Evolutionary conservation across 306 rosid genomes (phyloP), one percentile per base, ranked within the genome.

Genomic region (Argentina anserina): DNA sequence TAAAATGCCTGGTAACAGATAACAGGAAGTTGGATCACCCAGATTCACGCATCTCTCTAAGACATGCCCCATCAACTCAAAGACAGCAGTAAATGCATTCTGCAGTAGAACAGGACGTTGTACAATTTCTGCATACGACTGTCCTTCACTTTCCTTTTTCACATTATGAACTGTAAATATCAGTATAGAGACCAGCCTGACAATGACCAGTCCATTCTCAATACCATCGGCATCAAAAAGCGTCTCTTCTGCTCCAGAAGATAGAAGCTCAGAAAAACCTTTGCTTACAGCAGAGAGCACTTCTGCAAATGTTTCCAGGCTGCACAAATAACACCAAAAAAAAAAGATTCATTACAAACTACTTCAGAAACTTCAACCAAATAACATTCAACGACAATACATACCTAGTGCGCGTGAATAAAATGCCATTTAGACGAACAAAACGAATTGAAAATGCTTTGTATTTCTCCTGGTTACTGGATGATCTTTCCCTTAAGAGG

Each of bases 371-470:
- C 43, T 39, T 13, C 40, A 15, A 26, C 20, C 21, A 11, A 26
- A 56, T 28, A 28, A 58, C n/a, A 58, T 58, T 36, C 50, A 79
- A 67, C 63, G 4, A 41, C 45, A 62, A 39, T 68, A 72, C 26
- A 37, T 87, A 80, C 99, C 99, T 94, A 34, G 99, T 94, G 33
- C 92, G 96, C 1, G 97, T 91, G 81, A 94, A 91, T 72, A 94
- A 85, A 71, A 91, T 90, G 76, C 99, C 99, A 86, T 87, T 94
- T 78, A 94, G 87, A 75, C 99, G 99, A 67, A 94, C 87, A 84
- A 90, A 87, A 58, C 88, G 79, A 40, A 84, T 85, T 82, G 90
- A 87, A 67, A 94, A 91, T 70, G 82, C 68, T 76, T 88, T 91
- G 78, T 76, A 86, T 3, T 74, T 84, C 52, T 85, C 95, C 40